Percentiles rank a stretch among this genome's conserved stretches.
Conservation (phyloP, 1,284 basidiomycete genomes). For the Leucoagaricus sp. region DNA sequence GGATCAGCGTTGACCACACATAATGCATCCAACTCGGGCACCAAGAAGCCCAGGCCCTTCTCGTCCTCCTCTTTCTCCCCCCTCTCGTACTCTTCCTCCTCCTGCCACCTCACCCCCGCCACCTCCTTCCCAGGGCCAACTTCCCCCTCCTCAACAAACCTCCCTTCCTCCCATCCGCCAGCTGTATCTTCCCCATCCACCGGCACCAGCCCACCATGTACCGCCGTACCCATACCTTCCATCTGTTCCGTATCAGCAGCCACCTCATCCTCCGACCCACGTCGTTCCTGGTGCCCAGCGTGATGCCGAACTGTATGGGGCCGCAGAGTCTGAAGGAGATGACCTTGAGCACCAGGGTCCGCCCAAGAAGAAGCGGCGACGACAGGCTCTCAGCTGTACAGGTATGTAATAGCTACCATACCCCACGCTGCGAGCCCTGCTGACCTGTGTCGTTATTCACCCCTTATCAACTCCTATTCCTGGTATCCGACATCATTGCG, state of each 20-base stretch:
- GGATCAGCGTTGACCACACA: slow-evolving; percentile 18
- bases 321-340: slow-evolving; percentile 52
- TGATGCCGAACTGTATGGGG: slow-evolving; percentile 31
- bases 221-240: slow-evolving; percentile 25
- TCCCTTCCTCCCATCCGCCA: slow-evolving; percentile 66
- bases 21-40: slow-evolving; percentile 11
- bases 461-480: slow-evolving; percentile 13
- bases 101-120: slow-evolving; percentile 15
- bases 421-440: slow-evolving; percentile 10
- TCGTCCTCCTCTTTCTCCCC: slow-evolving; percentile 23
- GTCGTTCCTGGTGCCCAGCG: slow-evolving; percentile 19
- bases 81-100: slow-evolving; percentile 23
- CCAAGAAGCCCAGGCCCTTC: slow-evolving; percentile 15
- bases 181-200: slow-evolving; percentile 60
- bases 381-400: slow-evolving; percentile 77
- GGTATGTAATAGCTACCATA: slow-evolving; percentile 45
- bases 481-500: slow-evolving; percentile 17
- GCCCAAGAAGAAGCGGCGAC: slow-evolving; percentile 73
- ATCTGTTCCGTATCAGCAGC: slow-evolving; percentile 21
- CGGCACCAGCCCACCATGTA: slow-evolving; percentile 18
- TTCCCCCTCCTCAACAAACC: slow-evolving; percentile 30
- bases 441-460: slow-evolving; percentile 20
- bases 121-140: slow-evolving; percentile 20
- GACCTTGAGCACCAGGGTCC: slow-evolving; percentile 52
- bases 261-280: slow-evolving; percentile 16